Conservation (phyloP, 768 basidiomycete genomes). For the Leccinum boreale region DNA sequence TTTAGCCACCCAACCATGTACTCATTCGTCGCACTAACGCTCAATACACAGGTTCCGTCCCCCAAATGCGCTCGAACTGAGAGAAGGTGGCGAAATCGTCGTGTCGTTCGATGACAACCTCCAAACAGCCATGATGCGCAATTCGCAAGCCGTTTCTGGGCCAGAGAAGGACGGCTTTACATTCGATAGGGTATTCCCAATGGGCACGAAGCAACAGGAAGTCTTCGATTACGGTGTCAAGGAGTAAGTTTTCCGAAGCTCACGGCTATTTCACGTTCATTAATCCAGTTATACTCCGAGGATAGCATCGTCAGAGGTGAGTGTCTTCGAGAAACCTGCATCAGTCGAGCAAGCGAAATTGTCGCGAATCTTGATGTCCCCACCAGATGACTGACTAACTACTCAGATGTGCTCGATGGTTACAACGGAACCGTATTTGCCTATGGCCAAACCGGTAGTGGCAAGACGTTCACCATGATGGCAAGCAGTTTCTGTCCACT, state of each 20-base stretch:
- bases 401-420: conserved; percentile 90
- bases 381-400: conserved; percentile 17
- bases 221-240: conserved; percentile 99
- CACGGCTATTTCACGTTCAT: conserved; percentile 9
- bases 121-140: conserved; percentile 79
- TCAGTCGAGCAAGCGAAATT: conserved; percentile 4
- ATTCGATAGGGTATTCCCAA: conserved; percentile 94
- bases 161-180: conserved; percentile 98
- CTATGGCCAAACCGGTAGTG: conserved; percentile 96
- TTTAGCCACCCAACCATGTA: conserved; percentile 5
- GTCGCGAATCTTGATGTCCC: background rate
- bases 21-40: conserved; percentile 4
- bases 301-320: conserved; percentile 85
- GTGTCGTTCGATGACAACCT: conserved; percentile 86
- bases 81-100: conserved; percentile 87
- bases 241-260: conserved; percentile 57
- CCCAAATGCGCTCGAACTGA: conserved; percentile 84
- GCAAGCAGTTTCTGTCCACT: conserved; percentile 38
- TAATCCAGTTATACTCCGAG: conserved; percentile 13
- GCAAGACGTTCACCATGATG: conserved; percentile 99
- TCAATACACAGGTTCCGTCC: conserved; percentile 77
- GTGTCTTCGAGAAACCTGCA: conserved; percentile 9
- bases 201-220: conserved; percentile 85
- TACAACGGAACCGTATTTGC: conserved; percentile 99
- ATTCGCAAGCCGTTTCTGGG: conserved; percentile 63